Conservation (phyloP, 768 basidiomycete genomes). For the Termitomyces sp. region DNA sequence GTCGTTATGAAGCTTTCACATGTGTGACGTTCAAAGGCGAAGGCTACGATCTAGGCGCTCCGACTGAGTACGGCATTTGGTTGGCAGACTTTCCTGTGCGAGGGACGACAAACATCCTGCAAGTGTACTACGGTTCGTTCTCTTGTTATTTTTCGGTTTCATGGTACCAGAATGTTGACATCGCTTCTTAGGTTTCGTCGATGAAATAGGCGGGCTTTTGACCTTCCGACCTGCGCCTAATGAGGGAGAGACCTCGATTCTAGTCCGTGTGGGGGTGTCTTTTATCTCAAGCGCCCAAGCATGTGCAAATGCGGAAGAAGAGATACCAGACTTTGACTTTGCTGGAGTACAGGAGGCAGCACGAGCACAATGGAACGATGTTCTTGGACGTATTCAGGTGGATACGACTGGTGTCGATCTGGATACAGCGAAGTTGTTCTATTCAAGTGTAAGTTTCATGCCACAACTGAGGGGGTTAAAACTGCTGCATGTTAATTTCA, state of each 20-base stretch:
- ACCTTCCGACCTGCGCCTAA: constrained; percentile 43
- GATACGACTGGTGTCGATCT: constrained; percentile 41
- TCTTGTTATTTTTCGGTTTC: not conserved
- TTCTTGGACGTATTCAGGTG: constrained; percentile 52
- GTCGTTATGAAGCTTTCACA: constrained; percentile 52
- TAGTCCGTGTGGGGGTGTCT: constrained; percentile 63
- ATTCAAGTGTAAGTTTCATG: constrained; percentile 45
- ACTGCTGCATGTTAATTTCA: not conserved
- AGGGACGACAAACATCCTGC: constrained; percentile 40
- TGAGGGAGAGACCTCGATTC: constrained; percentile 37
- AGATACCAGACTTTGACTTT: constrained; percentile 59
- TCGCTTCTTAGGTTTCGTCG: constrained; percentile 35
- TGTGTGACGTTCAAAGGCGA: constrained; percentile 61
- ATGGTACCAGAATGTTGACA: not conserved
- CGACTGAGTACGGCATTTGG: constrained; percentile 56
- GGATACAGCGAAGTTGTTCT: constrained; percentile 54
- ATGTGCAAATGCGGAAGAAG: constrained; percentile 55
- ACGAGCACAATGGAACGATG: constrained; percentile 52
- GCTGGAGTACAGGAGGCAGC: constrained; percentile 40
- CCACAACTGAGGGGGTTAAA: not conserved
- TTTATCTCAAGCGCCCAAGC: constrained; percentile 60
- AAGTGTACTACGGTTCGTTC: constrained; percentile 45
- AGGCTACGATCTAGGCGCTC: constrained; percentile 40
- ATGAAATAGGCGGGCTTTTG: constrained; percentile 51
- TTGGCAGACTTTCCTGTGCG: constrained; percentile 44